Evolutionary conservation across 495 filamentous ascomycete genomes (phyloP).

Genomic region (Penicillium lividum): DNA sequence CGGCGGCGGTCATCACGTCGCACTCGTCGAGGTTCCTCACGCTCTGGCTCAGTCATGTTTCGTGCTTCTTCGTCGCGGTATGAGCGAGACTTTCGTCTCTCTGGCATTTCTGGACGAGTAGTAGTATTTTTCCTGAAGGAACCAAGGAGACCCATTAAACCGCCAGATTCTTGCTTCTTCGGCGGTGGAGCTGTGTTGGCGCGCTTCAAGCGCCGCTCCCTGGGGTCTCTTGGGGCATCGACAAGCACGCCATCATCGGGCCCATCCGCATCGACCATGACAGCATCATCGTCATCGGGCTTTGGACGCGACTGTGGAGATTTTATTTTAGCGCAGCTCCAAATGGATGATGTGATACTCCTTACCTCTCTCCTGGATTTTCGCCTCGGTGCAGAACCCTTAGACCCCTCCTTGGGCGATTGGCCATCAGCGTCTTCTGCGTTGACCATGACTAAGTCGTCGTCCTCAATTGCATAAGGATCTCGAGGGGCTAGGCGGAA

Average conservation of each 20-base stretch:
- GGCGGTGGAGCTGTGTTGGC: slow-evolving; percentile 40
- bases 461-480: slow-evolving; percentile 59
- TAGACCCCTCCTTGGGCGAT: slow-evolving; percentile 39
- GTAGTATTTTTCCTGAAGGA: slow-evolving; percentile 40
- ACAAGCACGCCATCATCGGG: slow-evolving; percentile 72
- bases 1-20: slow-evolving; percentile 46
- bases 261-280: slow-evolving; percentile 51
- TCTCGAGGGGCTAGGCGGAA: slow-evolving; percentile 48
- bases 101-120: slow-evolving; percentile 34
- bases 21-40: slow-evolving; percentile 43
- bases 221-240: slow-evolving; percentile 67
- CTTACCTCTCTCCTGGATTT: slow-evolving; percentile 43
- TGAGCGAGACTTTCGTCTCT: slow-evolving; percentile 43
- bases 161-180: slow-evolving; percentile 48
- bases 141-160: slow-evolving; percentile 51
- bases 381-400: slow-evolving; percentile 37
- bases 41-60: slow-evolving; percentile 41
- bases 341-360: background rate
- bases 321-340: background rate
- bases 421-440: slow-evolving; percentile 44
- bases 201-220: slow-evolving; percentile 57
- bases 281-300: slow-evolving; percentile 43
- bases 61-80: slow-evolving; percentile 40
- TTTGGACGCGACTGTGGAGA: slow-evolving; percentile 30
- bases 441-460: slow-evolving; percentile 60